Percentiles rank a stretch among this genome's conserved stretches.
phyloP scores from a whole-genome alignment of 75 land plant species.

The Chamaecyparis obtusa region DNA sequence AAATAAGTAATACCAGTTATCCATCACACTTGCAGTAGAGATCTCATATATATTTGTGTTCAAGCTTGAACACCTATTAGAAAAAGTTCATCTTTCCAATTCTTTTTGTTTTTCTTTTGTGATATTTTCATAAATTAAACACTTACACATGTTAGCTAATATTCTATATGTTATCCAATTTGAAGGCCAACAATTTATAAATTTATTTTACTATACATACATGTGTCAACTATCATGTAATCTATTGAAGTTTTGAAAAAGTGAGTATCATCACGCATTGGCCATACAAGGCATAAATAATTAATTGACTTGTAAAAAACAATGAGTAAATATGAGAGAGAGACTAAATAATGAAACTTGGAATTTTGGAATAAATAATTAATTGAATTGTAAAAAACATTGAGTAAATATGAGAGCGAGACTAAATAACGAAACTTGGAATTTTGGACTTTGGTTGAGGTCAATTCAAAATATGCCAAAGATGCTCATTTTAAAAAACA shows the following conservation, averaged over 20 bases:
- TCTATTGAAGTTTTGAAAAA: conserved; percentile 65
- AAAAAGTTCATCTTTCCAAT: too few species aligned
- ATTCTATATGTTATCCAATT: neutral
- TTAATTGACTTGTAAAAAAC: too few species aligned
- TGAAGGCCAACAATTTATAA: neutral
- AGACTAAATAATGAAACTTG: too few species aligned
- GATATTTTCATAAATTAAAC: too few species aligned
- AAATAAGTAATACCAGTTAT: too few species aligned
- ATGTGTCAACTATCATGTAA: conserved; percentile 18
- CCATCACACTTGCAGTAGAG: too few species aligned
- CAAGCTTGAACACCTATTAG: too few species aligned
- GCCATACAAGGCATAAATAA: too few species aligned
- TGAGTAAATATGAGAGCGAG: neutral
- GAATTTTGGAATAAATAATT: too few species aligned
- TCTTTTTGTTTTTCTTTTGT: too few species aligned
- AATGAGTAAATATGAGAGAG: conserved; percentile 93
- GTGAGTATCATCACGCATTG: conserved; percentile 88
- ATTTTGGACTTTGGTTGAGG: neutral
- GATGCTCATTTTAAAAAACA: conserved; percentile 33
- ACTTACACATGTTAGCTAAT: neutral
- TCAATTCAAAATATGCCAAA: neutral
- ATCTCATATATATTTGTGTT: too few species aligned
- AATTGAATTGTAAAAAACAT: conserved; percentile 48
- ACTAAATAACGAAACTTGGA: neutral
- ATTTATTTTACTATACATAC: neutral